Conservation (phyloP, 2,329 filamentous ascomycete genomes). For the Cladosporium sp. region DNA sequence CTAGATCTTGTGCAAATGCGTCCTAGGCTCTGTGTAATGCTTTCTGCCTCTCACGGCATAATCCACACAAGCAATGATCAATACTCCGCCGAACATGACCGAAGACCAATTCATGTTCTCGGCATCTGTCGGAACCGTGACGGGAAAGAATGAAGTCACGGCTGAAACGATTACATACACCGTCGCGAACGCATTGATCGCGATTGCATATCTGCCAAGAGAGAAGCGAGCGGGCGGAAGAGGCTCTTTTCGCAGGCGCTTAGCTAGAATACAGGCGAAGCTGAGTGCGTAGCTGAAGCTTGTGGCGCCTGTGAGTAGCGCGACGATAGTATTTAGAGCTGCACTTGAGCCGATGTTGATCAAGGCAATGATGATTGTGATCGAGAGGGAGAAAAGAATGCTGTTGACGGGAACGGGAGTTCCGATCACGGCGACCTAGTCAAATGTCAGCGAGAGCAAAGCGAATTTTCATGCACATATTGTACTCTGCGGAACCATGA, state of each 20-base stretch:
- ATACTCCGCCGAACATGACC: constrained; percentile 34
- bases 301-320: constrained; percentile 18
- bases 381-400: constrained; percentile 29
- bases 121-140: constrained; percentile 30
- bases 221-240: constrained; percentile 30
- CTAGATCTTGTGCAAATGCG: constrained; percentile 10
- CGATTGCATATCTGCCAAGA: constrained; percentile 28
- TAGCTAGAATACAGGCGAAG: constrained; percentile 38
- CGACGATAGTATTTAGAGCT: constrained; percentile 17
- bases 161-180: constrained; percentile 34
- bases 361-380: constrained; percentile 28
- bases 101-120: constrained; percentile 36
- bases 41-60: constrained; percentile 32
- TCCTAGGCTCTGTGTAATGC: constrained; percentile 16
- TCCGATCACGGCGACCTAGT: constrained; percentile 11
- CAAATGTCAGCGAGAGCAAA: neutral
- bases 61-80: constrained; percentile 31
- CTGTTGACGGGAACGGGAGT: constrained; percentile 30
- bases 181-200: constrained; percentile 32
- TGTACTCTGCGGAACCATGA: constrained; percentile 14
- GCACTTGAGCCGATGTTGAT: constrained; percentile 16
- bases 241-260: constrained; percentile 27
- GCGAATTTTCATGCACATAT: neutral
- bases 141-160: constrained; percentile 35
- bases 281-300: constrained; percentile 40